Evolutionary conservation across 202 grass and related monocot genomes (phyloP), one percentile per base, ranked within the genome.

Genomic region (Saccharum hybrid): DNA sequence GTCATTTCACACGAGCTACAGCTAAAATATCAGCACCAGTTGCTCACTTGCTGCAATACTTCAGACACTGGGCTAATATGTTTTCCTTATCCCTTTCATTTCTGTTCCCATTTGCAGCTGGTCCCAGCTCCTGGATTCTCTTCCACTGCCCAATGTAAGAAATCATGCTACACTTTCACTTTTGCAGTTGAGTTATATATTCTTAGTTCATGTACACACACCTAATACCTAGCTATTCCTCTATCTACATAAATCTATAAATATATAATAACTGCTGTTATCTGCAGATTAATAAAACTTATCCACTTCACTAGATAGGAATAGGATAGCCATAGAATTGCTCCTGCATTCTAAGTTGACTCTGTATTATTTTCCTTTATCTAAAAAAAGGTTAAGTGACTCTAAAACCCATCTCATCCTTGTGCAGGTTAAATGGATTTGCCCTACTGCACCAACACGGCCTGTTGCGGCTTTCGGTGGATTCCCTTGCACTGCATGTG

Each of bases 381-480:
- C 33, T 33, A 33, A 33, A 33, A 33, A 33, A 33, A 33, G 3
- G 33, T 66, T 59, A 26, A 39, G 14, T 73, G 41, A 61, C 56
- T 62, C 54, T 39, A 7, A 72, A 81, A 77, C 12, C 86, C 76
- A 51, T 71, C 34, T 15, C 49, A 80, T 86, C 12, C 52, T 66
- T 37, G 46, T 91, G 85, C 89, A 99, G 93, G 86, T 99, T 69
- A 96, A 99, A 88, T 99, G 97, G 97, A 99, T 99, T 82, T 99
- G 97, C 72, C 97, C 93, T 80, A 96, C 97, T 65, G 93, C 91
- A 63, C 91, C 97, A 79, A 94, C 91, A 36, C 75, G 93, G 57
- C 75, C 93, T 74, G 93, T 96, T 8, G 90, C 90, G 0, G 91
- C 91, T 80, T 96, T 99, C 65, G 91, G 97, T 66, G 97, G 93